Evolutionary conservation across 2,329 filamentous ascomycete species (phyloP).

Genomic region (Xylaria sp.): DNA sequence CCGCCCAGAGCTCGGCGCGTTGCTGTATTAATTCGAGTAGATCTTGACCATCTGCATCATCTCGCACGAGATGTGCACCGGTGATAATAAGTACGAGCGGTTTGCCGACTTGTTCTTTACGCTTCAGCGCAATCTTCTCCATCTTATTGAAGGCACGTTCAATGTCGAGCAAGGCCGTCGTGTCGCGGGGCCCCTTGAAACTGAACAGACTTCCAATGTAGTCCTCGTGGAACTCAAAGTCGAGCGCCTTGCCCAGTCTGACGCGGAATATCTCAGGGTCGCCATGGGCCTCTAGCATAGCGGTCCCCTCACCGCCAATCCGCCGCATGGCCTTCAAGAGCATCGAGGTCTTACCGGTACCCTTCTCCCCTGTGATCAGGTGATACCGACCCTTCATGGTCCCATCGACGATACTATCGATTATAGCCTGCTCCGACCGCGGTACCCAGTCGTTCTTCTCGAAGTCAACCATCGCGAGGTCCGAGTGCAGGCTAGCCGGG

Average conservation of each 20-base stretch:
- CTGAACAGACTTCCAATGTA: conserved; percentile 96
- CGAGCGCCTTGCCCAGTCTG: conserved; percentile 87
- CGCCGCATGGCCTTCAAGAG: conserved; percentile 92
- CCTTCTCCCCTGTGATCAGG: conserved; percentile 91
- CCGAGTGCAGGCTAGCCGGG: conserved; percentile 30
- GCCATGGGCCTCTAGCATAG: conserved; percentile 95
- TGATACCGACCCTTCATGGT: conserved; percentile 82
- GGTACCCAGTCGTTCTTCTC: conserved; percentile 66
- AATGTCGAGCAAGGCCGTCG: conserved; percentile 89
- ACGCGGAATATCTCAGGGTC: conserved; percentile 95
- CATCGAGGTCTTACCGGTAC: conserved; percentile 96
- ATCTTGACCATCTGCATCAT: conserved; percentile 91
- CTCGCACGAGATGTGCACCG: conserved; percentile 86
- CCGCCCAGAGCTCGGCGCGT: conserved; percentile 86
- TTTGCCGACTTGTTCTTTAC: conserved; percentile 67
- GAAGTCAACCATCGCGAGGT: conserved; percentile 26
- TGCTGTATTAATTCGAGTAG: conserved; percentile 95
- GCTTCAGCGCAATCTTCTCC: conserved; percentile 87
- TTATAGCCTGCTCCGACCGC: conserved; percentile 79
- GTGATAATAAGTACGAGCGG: conserved; percentile 92
- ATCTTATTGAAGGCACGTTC: conserved; percentile 96
- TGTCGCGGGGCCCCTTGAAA: conserved; percentile 89
- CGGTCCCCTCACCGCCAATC: conserved; percentile 84
- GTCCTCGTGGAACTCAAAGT: conserved; percentile 97
- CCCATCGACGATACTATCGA: conserved; percentile 85